These are phyloP conservation scores for Tuber indicum DNA, from an alignment of 495 filamentous ascomycete species.

Conservation along the genomic window DNA sequence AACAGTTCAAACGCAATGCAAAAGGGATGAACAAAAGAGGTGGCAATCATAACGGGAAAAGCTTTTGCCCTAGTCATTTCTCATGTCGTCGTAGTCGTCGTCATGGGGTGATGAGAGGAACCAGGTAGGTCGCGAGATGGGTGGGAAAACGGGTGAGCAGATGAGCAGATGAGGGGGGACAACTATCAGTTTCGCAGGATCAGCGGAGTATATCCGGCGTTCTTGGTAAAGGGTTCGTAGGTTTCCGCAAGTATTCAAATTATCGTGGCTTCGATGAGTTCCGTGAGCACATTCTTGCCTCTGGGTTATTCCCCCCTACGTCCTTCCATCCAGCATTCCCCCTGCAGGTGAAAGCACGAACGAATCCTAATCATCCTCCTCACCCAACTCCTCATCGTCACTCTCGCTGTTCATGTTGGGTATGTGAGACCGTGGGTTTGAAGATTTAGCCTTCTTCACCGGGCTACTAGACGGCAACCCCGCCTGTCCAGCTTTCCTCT, in stretches of 20 bases:
- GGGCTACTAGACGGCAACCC: slow-evolving; percentile 30
- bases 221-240: background rate
- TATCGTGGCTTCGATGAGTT: background rate
- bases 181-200: background rate
- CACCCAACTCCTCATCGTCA: slow-evolving; percentile 32
- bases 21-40: background rate
- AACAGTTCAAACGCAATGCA: background rate
- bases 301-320: background rate
- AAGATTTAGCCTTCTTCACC: slow-evolving; percentile 38
- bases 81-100: background rate
- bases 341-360: background rate
- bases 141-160: background rate
- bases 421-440: slow-evolving; percentile 29
- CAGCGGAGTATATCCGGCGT: background rate
- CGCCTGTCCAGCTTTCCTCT: slow-evolving; percentile 37
- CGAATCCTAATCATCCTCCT: slow-evolving; percentile 28
- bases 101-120: background rate
- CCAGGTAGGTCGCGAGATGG: background rate
- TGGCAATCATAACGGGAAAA: background rate
- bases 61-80: background rate
- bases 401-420: slow-evolving; percentile 29
- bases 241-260: background rate
- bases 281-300: background rate
- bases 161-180: background rate
- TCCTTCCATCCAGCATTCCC: background rate